These are phyloP conservation scores for Termitomyces sp. DNA, from an alignment of 1,284 basidiomycete genomes.

Conservation along the genomic window DNA sequence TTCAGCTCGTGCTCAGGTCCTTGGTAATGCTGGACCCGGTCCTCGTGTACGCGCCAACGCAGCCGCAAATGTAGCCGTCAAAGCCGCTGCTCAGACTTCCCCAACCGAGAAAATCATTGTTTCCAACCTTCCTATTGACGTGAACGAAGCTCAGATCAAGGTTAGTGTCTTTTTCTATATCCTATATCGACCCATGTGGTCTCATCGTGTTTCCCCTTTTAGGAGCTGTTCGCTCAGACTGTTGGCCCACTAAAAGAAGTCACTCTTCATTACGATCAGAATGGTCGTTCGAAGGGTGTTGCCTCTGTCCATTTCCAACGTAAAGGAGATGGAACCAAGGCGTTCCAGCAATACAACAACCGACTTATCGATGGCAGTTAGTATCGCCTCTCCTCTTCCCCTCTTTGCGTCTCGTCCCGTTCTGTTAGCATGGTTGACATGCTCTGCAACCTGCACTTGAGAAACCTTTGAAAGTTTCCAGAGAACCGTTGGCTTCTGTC, in stretches of 20 bases:
- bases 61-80: conserved; percentile 36
- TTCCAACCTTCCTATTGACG: conserved; percentile 92
- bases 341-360: conserved; percentile 94
- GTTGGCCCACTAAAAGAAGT: conserved; percentile 86
- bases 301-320: conserved; percentile 86
- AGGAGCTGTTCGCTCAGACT: conserved; percentile 93
- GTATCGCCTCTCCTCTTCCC: conserved; percentile 58
- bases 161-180: conserved; percentile 41
- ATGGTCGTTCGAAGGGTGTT: conserved; percentile 86
- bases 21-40: conserved; percentile 45
- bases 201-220: conserved; percentile 6
- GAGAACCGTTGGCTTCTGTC: conserved; percentile 35
- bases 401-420: conserved; percentile 28
- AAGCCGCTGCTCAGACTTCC: conserved; percentile 30
- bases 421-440: conserved; percentile 21
- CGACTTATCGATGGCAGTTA: conserved; percentile 99
- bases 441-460: conserved; percentile 16
- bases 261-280: conserved; percentile 80
- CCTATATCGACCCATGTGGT: not conserved
- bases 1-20: conserved; percentile 48
- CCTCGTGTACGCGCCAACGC: conserved; percentile 52
- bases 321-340: conserved; percentile 88
- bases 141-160: conserved; percentile 91
- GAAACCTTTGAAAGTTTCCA: conserved; percentile 24
- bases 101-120: conserved; percentile 90